Evolutionary conservation across 2,329 filamentous ascomycete species (phyloP).

Genomic region (Dactylellina parvicollis): DNA sequence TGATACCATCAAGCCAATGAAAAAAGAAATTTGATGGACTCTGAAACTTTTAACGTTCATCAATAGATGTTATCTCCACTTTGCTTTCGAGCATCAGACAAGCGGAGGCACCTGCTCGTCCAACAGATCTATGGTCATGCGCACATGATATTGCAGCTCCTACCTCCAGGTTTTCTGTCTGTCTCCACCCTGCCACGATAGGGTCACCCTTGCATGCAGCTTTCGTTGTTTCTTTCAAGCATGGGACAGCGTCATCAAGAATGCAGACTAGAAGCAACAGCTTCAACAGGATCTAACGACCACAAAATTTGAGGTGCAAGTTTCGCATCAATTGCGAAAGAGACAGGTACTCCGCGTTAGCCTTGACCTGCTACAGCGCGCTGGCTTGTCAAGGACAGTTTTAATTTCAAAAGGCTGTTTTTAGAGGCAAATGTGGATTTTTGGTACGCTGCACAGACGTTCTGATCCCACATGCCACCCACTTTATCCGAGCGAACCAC

Average conservation of each 20-base stretch:
- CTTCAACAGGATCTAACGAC: slow-evolving; percentile 33
- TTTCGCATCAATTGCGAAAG: slow-evolving; percentile 23
- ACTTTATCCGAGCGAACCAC: slow-evolving; percentile 53
- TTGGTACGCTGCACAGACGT: slow-evolving; percentile 47
- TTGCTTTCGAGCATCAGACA: slow-evolving; percentile 5
- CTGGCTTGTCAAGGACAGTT: slow-evolving; percentile 35
- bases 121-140: slow-evolving; percentile 51
- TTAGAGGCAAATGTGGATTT: slow-evolving; percentile 10
- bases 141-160: slow-evolving; percentile 34
- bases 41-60: slow-evolving; percentile 24
- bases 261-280: slow-evolving; percentile 13
- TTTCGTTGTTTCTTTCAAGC: slow-evolving; percentile 18
- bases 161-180: slow-evolving; percentile 15
- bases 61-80: too few species aligned
- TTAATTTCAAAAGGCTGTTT: slow-evolving; percentile 29
- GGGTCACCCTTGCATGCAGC: slow-evolving; percentile 25
- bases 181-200: slow-evolving; percentile 1
- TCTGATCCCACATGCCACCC: slow-evolving; percentile 17
- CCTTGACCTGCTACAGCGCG: slow-evolving; percentile 24
- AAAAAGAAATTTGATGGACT: slow-evolving; percentile 40
- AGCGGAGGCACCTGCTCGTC: slow-evolving; percentile 14
- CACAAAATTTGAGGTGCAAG: slow-evolving; percentile 6
- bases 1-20: slow-evolving; percentile 14
- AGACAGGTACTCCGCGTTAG: not conserved
- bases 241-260: slow-evolving; percentile 34